Evolutionary conservation across 2,329 filamentous ascomycete species (phyloP).

Genomic region (Pseudocercospora macadamiae): DNA sequence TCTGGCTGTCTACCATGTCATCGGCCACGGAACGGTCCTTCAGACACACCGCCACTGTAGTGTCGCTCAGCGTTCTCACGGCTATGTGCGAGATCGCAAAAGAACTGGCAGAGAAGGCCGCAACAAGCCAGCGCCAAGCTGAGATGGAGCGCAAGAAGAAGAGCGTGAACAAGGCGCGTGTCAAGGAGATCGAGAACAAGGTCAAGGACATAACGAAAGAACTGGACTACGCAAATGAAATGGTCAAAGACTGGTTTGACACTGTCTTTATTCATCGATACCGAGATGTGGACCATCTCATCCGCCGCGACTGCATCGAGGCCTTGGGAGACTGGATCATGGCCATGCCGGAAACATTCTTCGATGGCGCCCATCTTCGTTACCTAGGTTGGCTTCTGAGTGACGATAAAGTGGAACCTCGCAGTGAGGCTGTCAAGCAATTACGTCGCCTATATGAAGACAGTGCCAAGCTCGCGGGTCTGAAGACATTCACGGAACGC

Average conservation of each 20-base stretch:
- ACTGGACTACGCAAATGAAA: constrained; percentile 68
- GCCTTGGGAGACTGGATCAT: constrained; percentile 89
- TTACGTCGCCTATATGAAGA: constrained; percentile 78
- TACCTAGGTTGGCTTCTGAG: constrained; percentile 97
- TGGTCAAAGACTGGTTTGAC: constrained; percentile 85
- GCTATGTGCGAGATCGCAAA: constrained; percentile 74
- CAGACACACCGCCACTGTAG: constrained; percentile 87
- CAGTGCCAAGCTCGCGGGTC: constrained; percentile 71
- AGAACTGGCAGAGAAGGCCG: constrained; percentile 70
- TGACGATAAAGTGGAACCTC: constrained; percentile 72
- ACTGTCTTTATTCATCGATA: constrained; percentile 95
- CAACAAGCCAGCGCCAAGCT: constrained; percentile 75
- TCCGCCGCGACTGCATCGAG: constrained; percentile 84
- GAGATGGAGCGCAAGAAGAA: constrained; percentile 76
- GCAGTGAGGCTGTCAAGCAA: constrained; percentile 85
- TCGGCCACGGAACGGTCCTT: constrained; percentile 86
- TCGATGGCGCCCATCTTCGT: constrained; percentile 85
- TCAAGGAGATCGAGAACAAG: constrained; percentile 72
- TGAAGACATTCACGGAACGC: constrained; percentile 90
- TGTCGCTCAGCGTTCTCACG: constrained; percentile 77
- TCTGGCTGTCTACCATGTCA: constrained; percentile 90
- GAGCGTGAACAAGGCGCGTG: constrained; percentile 75
- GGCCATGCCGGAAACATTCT: constrained; percentile 81
- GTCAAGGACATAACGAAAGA: constrained; percentile 71
- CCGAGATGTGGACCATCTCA: constrained; percentile 86